phyloP scores from a whole-genome alignment of 805 yeast species.

The Kodamaea lidongshanica region DNA sequence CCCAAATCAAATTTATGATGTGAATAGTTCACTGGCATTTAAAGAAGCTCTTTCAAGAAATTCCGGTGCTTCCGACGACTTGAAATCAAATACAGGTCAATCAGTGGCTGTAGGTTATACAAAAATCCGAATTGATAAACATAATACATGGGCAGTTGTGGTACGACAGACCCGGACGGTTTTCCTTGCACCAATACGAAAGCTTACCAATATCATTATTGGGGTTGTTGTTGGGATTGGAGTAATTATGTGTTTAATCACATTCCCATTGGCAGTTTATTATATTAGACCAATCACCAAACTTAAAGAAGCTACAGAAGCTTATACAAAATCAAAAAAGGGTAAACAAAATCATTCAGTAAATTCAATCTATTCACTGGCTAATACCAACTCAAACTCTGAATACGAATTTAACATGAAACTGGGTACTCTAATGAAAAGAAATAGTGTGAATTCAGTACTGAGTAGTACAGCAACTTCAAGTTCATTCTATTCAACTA shows the following conservation, averaged over 20 bases:
- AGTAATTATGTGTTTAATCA: constrained; percentile 62
- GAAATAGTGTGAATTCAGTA: constrained; percentile 24
- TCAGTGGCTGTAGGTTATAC: constrained; percentile 32
- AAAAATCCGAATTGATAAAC: constrained; percentile 23
- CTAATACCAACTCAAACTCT: not conserved
- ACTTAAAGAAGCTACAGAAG: constrained; percentile 77
- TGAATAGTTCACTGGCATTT: constrained; percentile 23
- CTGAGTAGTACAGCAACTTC: constrained; percentile 25
- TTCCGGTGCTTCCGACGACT: constrained; percentile 26
- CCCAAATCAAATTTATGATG: constrained; percentile 20
- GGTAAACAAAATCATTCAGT: constrained; percentile 11
- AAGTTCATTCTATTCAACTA: constrained; percentile 37
- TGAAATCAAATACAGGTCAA: constrained; percentile 17
- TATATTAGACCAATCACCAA: constrained; percentile 79
- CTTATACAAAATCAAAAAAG: constrained; percentile 44
- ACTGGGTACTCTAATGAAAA: no score
- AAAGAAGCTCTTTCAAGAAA: constrained; percentile 21
- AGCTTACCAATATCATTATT: constrained; percentile 59
- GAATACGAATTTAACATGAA: constrained; percentile 1
- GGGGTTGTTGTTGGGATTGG: constrained; percentile 80
- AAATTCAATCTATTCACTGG: constrained; percentile 2
- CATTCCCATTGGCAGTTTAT: constrained; percentile 78
- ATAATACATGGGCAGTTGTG: constrained; percentile 61
- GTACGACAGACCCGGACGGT: constrained; percentile 56
- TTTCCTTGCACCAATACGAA: constrained; percentile 59